Evolutionary conservation across 164 flowering plant species (phyloP), one percentile per base, ranked within the genome.

Genomic region (Vitis vinifera): DNA sequence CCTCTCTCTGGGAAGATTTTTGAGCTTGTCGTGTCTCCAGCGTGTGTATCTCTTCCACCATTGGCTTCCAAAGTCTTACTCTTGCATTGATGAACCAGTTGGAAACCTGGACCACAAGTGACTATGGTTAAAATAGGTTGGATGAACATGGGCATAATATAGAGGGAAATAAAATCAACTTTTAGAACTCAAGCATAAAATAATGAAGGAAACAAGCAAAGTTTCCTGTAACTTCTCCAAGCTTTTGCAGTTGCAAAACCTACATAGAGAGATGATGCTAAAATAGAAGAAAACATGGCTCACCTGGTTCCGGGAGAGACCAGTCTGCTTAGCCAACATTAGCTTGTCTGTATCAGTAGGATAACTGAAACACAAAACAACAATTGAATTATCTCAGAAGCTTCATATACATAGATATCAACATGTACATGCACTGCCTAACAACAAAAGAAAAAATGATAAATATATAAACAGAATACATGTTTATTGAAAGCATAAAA

Each of bases 11-110:
- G 4, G 83, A 69, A 30, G 59, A 60, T 56, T 79, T 84, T 68
- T 82, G 84, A 55, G 71, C 73, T 71, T 91, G 90, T 16, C 82
- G 71, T 48, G 88, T 82, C 74, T 92, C 97, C 0, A 92, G 89
- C 77, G 73, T 77, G 81, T 92, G 93, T 69, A 90, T 85, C 68
- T 90, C 93, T 77, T 89, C 95, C 15, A 90, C 95, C 93, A 92
- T 90, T 30, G 97, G 95, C 77, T 90, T 90, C 95, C 97, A 92
- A 3, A 90, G 82, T 76, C 97, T 80, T 23, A 92, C 97, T 79
- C 95, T 85, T 44, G 97, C 97, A 78, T 92, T 92, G 62, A 89
- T 88, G 72, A 90, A 92, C 98, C 96, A 91, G 71, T 89, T 90
- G 0, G 95, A 90, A 31, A 90, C 95, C 95, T 92, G 78, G 57